phyloP scores from a whole-genome alignment of 2,329 filamentous ascomycete genomes.

The Aciculosporium take region DNA sequence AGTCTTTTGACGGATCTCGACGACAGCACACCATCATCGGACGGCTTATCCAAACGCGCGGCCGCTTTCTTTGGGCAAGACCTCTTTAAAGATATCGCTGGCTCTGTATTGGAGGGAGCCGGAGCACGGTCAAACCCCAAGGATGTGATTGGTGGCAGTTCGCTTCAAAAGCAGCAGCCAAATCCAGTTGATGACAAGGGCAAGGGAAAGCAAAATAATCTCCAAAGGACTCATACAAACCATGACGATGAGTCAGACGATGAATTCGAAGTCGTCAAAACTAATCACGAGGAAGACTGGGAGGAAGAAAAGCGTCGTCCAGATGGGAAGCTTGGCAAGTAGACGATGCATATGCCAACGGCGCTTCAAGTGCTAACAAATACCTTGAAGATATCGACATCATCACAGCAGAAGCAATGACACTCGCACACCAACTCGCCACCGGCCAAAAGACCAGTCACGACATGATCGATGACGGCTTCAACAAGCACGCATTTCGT shows the following conservation, averaged over 20 bases:
- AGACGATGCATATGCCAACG: not conserved
- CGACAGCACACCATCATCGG: slow-evolving; percentile 29
- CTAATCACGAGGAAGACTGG: slow-evolving; percentile 43
- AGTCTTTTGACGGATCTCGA: slow-evolving; percentile 25
- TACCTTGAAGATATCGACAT: slow-evolving; percentile 68
- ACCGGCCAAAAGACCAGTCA: slow-evolving; percentile 67
- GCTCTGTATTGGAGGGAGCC: slow-evolving; percentile 43
- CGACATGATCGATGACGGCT: slow-evolving; percentile 78
- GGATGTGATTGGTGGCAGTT: slow-evolving; percentile 13
- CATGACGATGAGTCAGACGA: slow-evolving; percentile 27
- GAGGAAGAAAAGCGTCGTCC: slow-evolving; percentile 48
- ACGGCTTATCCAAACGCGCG: slow-evolving; percentile 63
- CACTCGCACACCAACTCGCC: slow-evolving; percentile 80
- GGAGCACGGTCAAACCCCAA: slow-evolving; percentile 26
- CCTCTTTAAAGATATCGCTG: slow-evolving; percentile 57
- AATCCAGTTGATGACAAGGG: not conserved
- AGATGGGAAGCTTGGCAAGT: slow-evolving; percentile 47
- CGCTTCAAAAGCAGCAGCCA: not conserved
- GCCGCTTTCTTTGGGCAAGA: slow-evolving; percentile 88
- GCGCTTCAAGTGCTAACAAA: slow-evolving; percentile 9
- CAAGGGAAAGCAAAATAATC: slow-evolving; percentile 10
- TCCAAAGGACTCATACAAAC: slow-evolving; percentile 6
- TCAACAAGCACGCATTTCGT: slow-evolving; percentile 84
- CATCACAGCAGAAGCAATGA: slow-evolving; percentile 99
- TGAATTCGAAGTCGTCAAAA: slow-evolving; percentile 49